A percentile compares a stretch with the other conserved stretches of the same genome.
These are phyloP conservation scores for Boeremia lycopersici DNA, from an alignment of 2,329 filamentous ascomycete genomes.

Conservation along the genomic window DNA sequence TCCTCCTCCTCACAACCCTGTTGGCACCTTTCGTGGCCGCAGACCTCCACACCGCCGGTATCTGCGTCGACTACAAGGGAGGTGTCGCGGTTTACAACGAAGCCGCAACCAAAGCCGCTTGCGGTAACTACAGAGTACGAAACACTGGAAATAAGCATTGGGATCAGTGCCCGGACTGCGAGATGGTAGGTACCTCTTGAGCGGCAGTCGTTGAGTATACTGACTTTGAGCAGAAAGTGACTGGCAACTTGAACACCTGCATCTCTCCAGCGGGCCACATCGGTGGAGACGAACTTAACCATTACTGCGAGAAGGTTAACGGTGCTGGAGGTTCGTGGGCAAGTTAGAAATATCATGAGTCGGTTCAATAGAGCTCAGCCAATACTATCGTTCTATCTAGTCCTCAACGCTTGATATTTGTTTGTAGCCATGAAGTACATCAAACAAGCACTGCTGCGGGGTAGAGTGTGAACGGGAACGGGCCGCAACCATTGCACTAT, in stretches of 20 bases:
- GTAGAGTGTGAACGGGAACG: neutral
- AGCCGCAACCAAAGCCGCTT: slow-evolving; percentile 29
- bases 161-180: slow-evolving; percentile 39
- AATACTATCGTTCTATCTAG: neutral
- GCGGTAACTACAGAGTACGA: slow-evolving; percentile 27
- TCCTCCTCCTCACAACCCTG: slow-evolving; percentile 18
- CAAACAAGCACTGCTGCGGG: neutral
- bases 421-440: neutral
- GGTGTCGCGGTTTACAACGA: slow-evolving; percentile 31
- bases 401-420: neutral
- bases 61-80: slow-evolving; percentile 28
- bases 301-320: slow-evolving; percentile 33
- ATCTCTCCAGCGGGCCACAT: slow-evolving; percentile 31
- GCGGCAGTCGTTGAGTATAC: neutral
- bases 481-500: neutral
- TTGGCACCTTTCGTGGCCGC: slow-evolving; percentile 25
- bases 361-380: neutral
- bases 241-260: slow-evolving; percentile 30
- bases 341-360: neutral
- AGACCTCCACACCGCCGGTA: slow-evolving; percentile 25
- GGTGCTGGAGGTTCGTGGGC: slow-evolving; percentile 23
- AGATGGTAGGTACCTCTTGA: slow-evolving; percentile 21
- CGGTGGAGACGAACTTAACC: slow-evolving; percentile 36
- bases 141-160: slow-evolving; percentile 36
- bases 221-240: slow-evolving; percentile 13